Conservation (phyloP, 2,329 filamentous ascomycete genomes). For the Aspergillus sp. region DNA sequence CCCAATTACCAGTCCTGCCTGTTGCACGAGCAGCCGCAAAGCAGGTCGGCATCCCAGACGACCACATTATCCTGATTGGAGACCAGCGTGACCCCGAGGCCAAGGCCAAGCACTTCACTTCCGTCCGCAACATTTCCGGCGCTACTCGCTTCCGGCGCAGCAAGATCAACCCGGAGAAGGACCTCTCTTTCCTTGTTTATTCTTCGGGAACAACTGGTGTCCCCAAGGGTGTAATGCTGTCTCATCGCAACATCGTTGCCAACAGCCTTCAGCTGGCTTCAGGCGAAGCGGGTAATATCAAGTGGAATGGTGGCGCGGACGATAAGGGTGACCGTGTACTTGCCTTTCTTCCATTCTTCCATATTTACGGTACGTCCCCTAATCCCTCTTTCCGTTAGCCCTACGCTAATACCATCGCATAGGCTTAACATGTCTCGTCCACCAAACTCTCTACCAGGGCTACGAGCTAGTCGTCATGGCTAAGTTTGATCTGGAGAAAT, state of each 20-base stretch:
- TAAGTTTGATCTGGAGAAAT: slow-evolving; percentile 78
- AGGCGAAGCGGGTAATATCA: slow-evolving; percentile 57
- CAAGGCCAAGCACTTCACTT: slow-evolving; percentile 69
- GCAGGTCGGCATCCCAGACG: slow-evolving; percentile 66
- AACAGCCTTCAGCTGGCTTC: slow-evolving; percentile 62
- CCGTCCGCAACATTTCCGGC: slow-evolving; percentile 64
- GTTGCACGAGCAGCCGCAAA: slow-evolving; percentile 67
- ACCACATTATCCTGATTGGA: slow-evolving; percentile 75
- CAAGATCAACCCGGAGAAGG: slow-evolving; percentile 65
- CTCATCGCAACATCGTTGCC: slow-evolving; percentile 77
- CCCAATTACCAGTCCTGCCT: slow-evolving; percentile 66
- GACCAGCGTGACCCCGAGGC: slow-evolving; percentile 56
- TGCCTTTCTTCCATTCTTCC: slow-evolving; percentile 83
- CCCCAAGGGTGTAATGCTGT: slow-evolving; percentile 88
- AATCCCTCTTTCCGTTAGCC: background rate
- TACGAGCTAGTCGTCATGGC: slow-evolving; percentile 69
- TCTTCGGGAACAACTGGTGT: slow-evolving; percentile 86
- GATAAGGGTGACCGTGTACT: slow-evolving; percentile 70
- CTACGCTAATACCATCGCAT: slow-evolving; percentile 5
- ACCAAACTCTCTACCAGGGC: slow-evolving; percentile 66
- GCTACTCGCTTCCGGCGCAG: slow-evolving; percentile 59
- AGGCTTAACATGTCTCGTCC: slow-evolving; percentile 71
- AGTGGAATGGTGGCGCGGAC: slow-evolving; percentile 58
- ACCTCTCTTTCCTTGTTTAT: slow-evolving; percentile 83
- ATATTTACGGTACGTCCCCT: slow-evolving; percentile 70